Evolutionary conservation across 176 grass and related monocot species (phyloP), one percentile per base, ranked within the genome.

Genomic region (Saccharum officinarum): DNA sequence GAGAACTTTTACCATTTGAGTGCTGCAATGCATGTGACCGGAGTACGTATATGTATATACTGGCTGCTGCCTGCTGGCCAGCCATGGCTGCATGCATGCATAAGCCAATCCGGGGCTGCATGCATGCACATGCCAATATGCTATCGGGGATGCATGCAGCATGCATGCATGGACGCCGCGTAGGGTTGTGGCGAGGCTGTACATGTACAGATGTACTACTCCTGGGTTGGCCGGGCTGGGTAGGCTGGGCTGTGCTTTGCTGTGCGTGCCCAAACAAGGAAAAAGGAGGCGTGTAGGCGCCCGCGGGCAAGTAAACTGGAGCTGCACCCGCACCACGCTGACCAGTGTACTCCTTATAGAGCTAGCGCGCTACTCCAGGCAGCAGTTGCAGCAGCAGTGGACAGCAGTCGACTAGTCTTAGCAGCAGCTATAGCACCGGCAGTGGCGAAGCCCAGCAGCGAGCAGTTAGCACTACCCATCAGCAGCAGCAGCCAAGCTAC

Each of bases 191-290:
- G 76, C 76, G 73, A 34, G 17, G 73, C 49, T 36, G 64, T 15
- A 52, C 49, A 18, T 18, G 47, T 50, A 50, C 47, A 16, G 14
- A 16, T 7, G 16, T 52, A 52, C 1, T 17, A 18, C 49, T 52
- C 2, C 4, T 52, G 37, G 37, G 37, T 38, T 50, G 10, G 71
- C n/a, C 18, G 10, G 41, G 8, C 12, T 18, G 11, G 31, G 59
- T 22, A 41, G 67, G 26, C 80, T 28, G 25, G 69, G 79, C 40
- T 1, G 40, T 28, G 28, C 28, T 8, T 1, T 42, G 26, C 80
- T 31, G 30, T 77, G 80, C 82, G 78, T 86, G 83, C 64, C 83
- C 88, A 89, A 86, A 90, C 71, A 86, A 67, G 83, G 88, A 22
- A 82, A 85, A 77, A 89, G 30, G 31, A 85, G 64, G 40, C 64